Evolutionary conservation across 208 protist genomes (phyloP), one percentile per base, ranked within the genome.

Genomic region (Crithidia expoeki): DNA sequence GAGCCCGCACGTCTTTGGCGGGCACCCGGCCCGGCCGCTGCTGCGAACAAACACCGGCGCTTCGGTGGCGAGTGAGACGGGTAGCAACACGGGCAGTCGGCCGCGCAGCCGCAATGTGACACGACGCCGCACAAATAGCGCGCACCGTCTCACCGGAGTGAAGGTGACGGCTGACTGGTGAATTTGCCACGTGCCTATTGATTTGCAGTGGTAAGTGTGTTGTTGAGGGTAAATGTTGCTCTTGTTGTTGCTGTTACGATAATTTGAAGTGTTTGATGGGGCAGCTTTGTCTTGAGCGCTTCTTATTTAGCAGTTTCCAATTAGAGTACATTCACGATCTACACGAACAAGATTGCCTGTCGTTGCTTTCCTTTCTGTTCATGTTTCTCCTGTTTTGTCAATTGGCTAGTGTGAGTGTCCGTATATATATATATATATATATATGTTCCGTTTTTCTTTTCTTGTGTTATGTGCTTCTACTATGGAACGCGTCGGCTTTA

Each of bases 81-180:
- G 59, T 42, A 85, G 63, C 74, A 72, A 70, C 70, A 33, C 34
- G 23, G 72, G 50, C 14, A 59, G 46, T 12, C 49, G 42, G 11
- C 65, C 47, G 7, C 67, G 55, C 14, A 69, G 25, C 21, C 65
- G 64, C 30, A 32, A 61, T 4, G 64, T 71, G 58, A 66, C 72
- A 25, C 51, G 63, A 16, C 47, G 50, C 11, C 64, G 72, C 27
- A 82, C 61, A n/a, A 74, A 25, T 52, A 87, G 78, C 47, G 63
- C 56, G 2, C 70, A 71, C 30, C 83, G 72, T 34, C 50, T 87
- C n/a, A 61, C 57, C 1, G 80, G 79, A 34, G 28, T 87, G 7
- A 83, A 59, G 49, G 57, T 71, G 0, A 59, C 72, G 16, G 78
- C 72, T 36, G 76, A 85, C 30, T 89, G 80, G 83, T 85, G 77